Percentiles rank a stretch among this genome's conserved stretches.
phyloP scores from a whole-genome alignment of 1,284 basidiomycete species.

The Peniophora sp. region DNA sequence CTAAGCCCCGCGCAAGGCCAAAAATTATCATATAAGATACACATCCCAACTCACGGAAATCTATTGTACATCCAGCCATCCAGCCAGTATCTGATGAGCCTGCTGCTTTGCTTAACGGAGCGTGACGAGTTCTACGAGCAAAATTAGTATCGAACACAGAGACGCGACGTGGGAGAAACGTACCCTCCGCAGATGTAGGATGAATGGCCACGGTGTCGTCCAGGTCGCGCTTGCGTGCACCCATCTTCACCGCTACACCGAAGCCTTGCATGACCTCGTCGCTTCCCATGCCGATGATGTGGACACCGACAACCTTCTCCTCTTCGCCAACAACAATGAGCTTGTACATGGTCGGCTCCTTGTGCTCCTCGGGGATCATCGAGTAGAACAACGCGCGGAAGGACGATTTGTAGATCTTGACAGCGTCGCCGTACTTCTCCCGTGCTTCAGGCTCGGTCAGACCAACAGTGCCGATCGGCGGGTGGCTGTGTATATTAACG shows the following conservation, averaged over 20 bases:
- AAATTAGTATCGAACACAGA: constrained; percentile 3
- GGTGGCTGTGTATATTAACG: constrained; percentile 51
- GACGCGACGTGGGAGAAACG: constrained; percentile 14
- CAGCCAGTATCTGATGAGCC: too few species aligned
- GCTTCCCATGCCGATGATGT: constrained; percentile 85
- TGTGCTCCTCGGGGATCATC: constrained; percentile 81
- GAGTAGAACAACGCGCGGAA: constrained; percentile 87
- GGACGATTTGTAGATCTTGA: constrained; percentile 84
- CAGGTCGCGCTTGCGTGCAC: constrained; percentile 77
- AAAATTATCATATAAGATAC: background rate
- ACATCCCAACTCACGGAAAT: too few species aligned
- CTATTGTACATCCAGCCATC: too few species aligned
- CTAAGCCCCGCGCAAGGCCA: background rate
- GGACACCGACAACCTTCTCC: constrained; percentile 91
- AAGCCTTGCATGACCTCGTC: constrained; percentile 96
- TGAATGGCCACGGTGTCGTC: constrained; percentile 92
- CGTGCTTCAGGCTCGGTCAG: constrained; percentile 87
- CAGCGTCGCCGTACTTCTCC: constrained; percentile 76
- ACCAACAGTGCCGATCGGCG: constrained; percentile 88
- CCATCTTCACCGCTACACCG: constrained; percentile 94
- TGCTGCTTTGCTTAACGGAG: too few species aligned
- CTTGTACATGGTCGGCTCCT: constrained; percentile 92
- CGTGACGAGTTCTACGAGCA: constrained; percentile 30
- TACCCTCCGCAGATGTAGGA: constrained; percentile 73
- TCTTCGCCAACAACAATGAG: constrained; percentile 81